These are phyloP conservation scores for Naumovozyma baii DNA, from an alignment of 805 yeast species.

Conservation along the genomic window DNA sequence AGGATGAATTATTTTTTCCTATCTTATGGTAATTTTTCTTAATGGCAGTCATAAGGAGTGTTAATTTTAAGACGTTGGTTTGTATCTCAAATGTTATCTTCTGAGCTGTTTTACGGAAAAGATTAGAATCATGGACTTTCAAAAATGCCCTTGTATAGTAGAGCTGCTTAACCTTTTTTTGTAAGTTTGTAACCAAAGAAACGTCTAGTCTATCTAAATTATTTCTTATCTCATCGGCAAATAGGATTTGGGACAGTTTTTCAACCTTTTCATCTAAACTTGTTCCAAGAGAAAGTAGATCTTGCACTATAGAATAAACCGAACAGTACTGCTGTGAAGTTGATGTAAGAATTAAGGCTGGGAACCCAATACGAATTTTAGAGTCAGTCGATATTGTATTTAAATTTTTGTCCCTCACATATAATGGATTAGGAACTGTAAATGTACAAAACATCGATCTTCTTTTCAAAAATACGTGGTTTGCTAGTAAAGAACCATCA, in stretches of 20 bases:
- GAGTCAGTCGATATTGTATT: slow-evolving; percentile 22
- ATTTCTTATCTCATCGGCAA: slow-evolving; percentile 44
- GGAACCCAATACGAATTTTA: slow-evolving; percentile 30
- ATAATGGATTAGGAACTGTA: slow-evolving; percentile 44
- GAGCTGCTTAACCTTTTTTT: slow-evolving; percentile 37
- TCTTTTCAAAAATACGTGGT: slow-evolving; percentile 41
- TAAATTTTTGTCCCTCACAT: slow-evolving; percentile 29
- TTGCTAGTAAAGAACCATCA: slow-evolving; percentile 35
- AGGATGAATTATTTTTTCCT: slow-evolving; percentile 14
- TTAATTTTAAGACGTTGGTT: slow-evolving; percentile 32
- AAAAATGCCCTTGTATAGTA: slow-evolving; percentile 34
- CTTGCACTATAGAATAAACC: slow-evolving; percentile 40
- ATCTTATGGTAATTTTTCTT: slow-evolving; percentile 28
- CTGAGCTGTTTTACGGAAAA: slow-evolving; percentile 31
- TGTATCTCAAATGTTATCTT: slow-evolving; percentile 30
- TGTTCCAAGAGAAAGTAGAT: slow-evolving; percentile 32
- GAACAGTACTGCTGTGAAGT: slow-evolving; percentile 50
- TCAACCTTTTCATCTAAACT: slow-evolving; percentile 35
- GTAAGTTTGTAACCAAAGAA: slow-evolving; percentile 41
- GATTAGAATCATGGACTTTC: slow-evolving; percentile 29
- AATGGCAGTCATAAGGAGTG: slow-evolving; percentile 36
- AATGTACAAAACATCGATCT: slow-evolving; percentile 43
- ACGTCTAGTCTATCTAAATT: slow-evolving; percentile 27
- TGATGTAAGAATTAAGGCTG: slow-evolving; percentile 43
- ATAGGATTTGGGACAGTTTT: slow-evolving; percentile 39